A percentile compares a stretch with the other conserved stretches of the same genome.
Conservation (phyloP, 2,329 filamentous ascomycete species). For the Fusarium temperatum region DNA sequence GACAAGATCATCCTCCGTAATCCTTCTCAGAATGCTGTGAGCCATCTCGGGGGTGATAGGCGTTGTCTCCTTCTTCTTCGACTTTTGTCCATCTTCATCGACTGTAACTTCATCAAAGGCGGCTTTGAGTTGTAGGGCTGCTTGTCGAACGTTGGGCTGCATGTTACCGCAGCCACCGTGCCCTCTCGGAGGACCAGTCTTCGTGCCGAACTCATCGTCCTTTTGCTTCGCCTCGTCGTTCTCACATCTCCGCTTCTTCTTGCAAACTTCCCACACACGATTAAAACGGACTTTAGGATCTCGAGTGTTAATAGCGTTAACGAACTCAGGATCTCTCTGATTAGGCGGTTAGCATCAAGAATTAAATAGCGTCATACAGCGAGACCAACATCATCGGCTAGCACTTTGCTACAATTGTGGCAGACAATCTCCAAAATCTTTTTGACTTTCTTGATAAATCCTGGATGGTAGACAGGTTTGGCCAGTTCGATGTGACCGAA, state of each 20-base stretch:
- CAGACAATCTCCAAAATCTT: conserved; percentile 99
- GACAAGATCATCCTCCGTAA: conserved; percentile 80
- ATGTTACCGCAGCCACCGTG: conserved; percentile 95
- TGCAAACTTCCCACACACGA: conserved; percentile 89
- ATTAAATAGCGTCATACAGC: conserved; percentile 62
- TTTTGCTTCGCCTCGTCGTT: conserved; percentile 77
- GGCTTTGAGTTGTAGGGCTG: conserved; percentile 83
- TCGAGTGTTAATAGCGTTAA: conserved; percentile 81
- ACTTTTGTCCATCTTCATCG: conserved; percentile 74
- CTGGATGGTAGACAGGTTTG: conserved; percentile 92
- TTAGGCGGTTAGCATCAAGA: conserved; percentile 69
- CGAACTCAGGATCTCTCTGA: conserved; percentile 85
- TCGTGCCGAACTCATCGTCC: conserved; percentile 73
- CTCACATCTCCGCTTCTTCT: conserved; percentile 86
- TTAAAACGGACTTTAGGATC: conserved; percentile 96
- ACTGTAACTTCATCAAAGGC: conserved; percentile 73
- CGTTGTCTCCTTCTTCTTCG: conserved; percentile 79
- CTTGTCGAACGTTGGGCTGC: conserved; percentile 87
- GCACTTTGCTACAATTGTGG: conserved; percentile 97
- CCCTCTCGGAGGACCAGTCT: conserved; percentile 59
- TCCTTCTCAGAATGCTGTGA: conserved; percentile 85
- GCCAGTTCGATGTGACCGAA: conserved; percentile 99
- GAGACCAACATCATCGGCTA: conserved; percentile 96
- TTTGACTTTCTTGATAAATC: conserved; percentile 99
- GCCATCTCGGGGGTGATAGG: conserved; percentile 85